Base-by-base conservation (phyloP, 306 rosid species). In the Cyamopsis tetragonoloba region DNA sequence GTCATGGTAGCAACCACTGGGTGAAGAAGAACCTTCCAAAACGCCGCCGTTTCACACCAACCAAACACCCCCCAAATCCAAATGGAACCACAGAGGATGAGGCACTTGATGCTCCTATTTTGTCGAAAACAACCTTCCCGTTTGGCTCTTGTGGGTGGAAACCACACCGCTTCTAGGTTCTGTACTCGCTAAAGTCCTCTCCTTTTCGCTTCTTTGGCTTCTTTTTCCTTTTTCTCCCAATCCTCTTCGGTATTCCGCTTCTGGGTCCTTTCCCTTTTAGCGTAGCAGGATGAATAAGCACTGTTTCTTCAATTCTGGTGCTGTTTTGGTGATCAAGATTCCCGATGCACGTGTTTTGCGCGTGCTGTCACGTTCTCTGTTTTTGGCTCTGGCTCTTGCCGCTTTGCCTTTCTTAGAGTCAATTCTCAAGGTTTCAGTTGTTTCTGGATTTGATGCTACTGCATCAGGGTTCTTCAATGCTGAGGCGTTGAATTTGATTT, bases 91-190 rank as follows among this genome's bases (percentile, higher is more conserved):
- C 83, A 74, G 80, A 79, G 96, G 48, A 42, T 76, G 70, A 87
- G 69, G 63, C 74, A 77, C 47, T 66, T 85, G 63, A 73, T 77
- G 73, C 71, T 83, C 37, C 57, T 90, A 0, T 90, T 77, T 81
- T 74, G 74, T 64, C 64, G 68, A 76, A 80, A 62, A 19, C 84
- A 53, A 54, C 61, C 51, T 77, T 49, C 66, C 14, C 76, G 91
- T 70, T 74, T 76, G 3, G 80, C 89, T 39, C 89, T 90, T 66
- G 80, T 84, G 85, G 95, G 89, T 78, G 96, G 87, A 23, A 90
- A 87, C 71, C 96, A 90, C 81, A 83, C 95, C 27, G 84, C 95
- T 43, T 64, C 95, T 47, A 83, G 91, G 62, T 88, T 88, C 54
- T 83, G 89, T 71, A 26, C 81, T 24, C 95, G 95, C 83, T 88